phyloP scores from a whole-genome alignment of 768 basidiomycete genomes.

The Peribolospora baueri region DNA sequence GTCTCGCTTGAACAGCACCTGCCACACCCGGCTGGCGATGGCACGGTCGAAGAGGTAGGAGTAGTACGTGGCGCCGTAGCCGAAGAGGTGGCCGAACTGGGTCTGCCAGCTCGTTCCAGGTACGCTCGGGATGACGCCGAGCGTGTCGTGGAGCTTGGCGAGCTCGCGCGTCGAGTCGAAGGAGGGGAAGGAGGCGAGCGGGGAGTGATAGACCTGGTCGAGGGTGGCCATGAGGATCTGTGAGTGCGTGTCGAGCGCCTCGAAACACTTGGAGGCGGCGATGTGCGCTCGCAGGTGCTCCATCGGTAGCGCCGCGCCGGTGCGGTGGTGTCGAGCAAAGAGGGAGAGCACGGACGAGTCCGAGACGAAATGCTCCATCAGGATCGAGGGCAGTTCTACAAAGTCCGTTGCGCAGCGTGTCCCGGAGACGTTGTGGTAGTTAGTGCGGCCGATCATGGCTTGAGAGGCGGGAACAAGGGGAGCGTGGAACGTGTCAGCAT shows the following conservation, averaged over 20 bases:
- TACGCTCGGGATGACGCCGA: conserved; percentile 62
- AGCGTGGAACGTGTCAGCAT: background rate
- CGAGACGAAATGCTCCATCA: conserved; percentile 93
- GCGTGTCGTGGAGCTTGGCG: conserved; percentile 33
- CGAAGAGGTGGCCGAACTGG: conserved; percentile 82
- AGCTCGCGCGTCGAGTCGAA: conserved; percentile 55
- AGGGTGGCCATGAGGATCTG: conserved; percentile 72
- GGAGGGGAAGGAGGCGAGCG: conserved; percentile 27
- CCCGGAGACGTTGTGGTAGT: conserved; percentile 91
- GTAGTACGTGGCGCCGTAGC: conserved; percentile 94
- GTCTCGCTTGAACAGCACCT: conserved; percentile 39
- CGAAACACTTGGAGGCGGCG: conserved; percentile 15
- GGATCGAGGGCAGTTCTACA: conserved; percentile 86
- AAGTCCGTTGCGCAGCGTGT: conserved; percentile 97
- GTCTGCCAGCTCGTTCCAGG: conserved; percentile 77
- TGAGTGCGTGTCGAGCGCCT: conserved; percentile 57
- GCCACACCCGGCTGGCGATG: conserved; percentile 81
- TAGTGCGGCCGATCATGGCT: conserved; percentile 97
- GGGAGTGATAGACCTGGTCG: conserved; percentile 76
- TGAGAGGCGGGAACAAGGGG: conserved; percentile 2
- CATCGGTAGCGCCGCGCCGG: conserved; percentile 18
- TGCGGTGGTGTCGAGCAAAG: conserved; percentile 22
- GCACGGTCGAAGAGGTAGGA: conserved; percentile 91
- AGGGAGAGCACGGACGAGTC: conserved; percentile 62
- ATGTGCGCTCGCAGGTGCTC: conserved; percentile 18